A percentile compares a stretch with the other conserved stretches of the same genome.
phyloP scores from a whole-genome alignment of 768 basidiomycete species.

The Tulasnella sp. region DNA sequence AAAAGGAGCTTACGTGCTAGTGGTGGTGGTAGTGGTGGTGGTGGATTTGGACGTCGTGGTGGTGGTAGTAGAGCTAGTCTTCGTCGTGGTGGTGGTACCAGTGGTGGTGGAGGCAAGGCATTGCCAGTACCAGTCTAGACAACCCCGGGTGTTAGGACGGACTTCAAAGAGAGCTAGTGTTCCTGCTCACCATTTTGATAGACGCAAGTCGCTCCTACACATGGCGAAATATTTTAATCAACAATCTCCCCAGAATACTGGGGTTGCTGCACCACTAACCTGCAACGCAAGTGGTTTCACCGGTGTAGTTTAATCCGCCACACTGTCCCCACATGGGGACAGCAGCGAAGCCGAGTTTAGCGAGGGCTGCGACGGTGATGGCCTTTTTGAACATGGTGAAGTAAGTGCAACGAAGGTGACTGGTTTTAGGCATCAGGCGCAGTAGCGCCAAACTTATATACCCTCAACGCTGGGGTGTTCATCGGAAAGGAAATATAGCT shows the following conservation, averaged over 20 bases:
- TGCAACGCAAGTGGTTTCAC: conserved; percentile 15
- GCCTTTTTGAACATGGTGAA: conserved; percentile 15
- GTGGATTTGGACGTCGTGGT: neutral
- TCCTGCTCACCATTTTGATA: neutral
- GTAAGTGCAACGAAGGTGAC: neutral
- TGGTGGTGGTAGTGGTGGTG: neutral
- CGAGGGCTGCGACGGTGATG: conserved; percentile 12
- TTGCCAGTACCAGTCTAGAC: conserved; percentile 14
- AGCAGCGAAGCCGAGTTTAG: conserved; percentile 1
- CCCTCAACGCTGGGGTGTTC: neutral
- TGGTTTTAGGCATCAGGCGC: neutral
- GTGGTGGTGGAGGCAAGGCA: conserved; percentile 10
- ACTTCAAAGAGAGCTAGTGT: neutral
- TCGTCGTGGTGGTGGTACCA: neutral
- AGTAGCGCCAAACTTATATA: neutral
- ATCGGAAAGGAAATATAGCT: neutral
- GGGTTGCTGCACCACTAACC: neutral
- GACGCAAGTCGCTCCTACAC: neutral
- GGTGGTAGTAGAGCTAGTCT: conserved; percentile 21
- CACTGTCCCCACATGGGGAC: conserved; percentile 11
- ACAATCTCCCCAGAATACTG: neutral
- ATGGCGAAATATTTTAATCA: neutral
- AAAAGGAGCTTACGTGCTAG: neutral
- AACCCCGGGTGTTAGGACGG: neutral
- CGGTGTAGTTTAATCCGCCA: conserved; percentile 22